Evolutionary conservation across 768 basidiomycete species (phyloP).

Genomic region (Trametes sanguinea): DNA sequence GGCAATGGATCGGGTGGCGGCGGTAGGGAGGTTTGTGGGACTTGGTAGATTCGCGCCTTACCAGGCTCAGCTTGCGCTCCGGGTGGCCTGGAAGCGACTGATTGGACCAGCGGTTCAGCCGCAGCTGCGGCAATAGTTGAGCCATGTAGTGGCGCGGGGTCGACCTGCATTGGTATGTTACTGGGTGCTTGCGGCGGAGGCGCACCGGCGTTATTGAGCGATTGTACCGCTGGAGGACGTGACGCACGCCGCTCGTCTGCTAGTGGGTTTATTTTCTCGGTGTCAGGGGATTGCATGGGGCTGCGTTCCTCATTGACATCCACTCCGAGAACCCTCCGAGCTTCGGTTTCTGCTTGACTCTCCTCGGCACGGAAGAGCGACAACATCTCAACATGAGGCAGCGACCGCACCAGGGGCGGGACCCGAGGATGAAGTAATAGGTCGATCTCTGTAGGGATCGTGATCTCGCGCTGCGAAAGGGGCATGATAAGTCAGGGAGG

Average conservation of each 20-base stretch:
- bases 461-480: not conserved
- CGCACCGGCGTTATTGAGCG: not conserved
- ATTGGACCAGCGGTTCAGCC: not conserved
- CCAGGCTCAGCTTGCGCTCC: not conserved
- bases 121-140: not conserved
- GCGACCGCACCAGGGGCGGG: conserved; percentile 69
- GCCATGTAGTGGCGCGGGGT: conserved; percentile 2
- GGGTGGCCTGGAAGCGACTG: not conserved
- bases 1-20: conserved; percentile 21
- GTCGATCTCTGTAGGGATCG: conserved; percentile 43
- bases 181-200: not conserved
- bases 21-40: conserved; percentile 1
- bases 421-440: conserved; percentile 76
- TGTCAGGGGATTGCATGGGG: conserved; percentile 20
- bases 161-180: conserved; percentile 12
- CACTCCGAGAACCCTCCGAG: conserved; percentile 45
- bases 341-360: conserved; percentile 58
- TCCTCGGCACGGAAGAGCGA: conserved; percentile 66
- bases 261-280: not conserved
- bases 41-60: not conserved
- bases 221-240: not conserved
- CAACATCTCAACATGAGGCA: conserved; percentile 63
- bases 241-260: not conserved
- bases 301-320: conserved; percentile 15
- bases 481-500: not conserved